These are phyloP conservation scores for Penicillium brasilianum DNA, from an alignment of 2,329 filamentous ascomycete genomes.

Conservation along the genomic window DNA sequence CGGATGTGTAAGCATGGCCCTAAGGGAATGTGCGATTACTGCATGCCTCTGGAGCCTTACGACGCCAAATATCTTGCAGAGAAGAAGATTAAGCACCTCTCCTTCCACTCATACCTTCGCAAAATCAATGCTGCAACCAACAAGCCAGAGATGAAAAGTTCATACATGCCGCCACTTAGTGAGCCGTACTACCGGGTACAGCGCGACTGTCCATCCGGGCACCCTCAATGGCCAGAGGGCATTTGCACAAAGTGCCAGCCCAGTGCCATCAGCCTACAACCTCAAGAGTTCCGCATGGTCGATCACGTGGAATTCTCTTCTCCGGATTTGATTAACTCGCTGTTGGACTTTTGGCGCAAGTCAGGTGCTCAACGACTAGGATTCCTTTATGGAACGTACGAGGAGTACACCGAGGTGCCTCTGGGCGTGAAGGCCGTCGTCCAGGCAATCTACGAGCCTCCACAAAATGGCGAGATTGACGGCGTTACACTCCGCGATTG, in stretches of 20 bases:
- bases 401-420: constrained; percentile 89
- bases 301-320: constrained; percentile 97
- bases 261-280: constrained; percentile 92
- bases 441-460: constrained; percentile 95
- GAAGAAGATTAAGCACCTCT: constrained; percentile 98
- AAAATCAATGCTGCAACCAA: constrained; percentile 97
- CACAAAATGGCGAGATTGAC: constrained; percentile 86
- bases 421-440: constrained; percentile 94
- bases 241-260: constrained; percentile 99
- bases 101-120: constrained; percentile 90
- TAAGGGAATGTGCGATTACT: constrained; percentile 99
- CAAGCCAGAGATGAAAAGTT: constrained; percentile 89
- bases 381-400: constrained; percentile 88
- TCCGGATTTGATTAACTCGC: constrained; percentile 80
- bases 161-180: constrained; percentile 91
- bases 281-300: constrained; percentile 93
- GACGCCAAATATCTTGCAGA: constrained; percentile 85
- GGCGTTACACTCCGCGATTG: constrained; percentile 84
- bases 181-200: constrained; percentile 93
- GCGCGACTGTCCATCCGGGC: constrained; percentile 87
- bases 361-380: constrained; percentile 84
- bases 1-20: constrained; percentile 95
- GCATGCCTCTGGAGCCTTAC: constrained; percentile 95
- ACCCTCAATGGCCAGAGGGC: constrained; percentile 90
- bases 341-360: constrained; percentile 89